These are phyloP conservation scores for Glycyrrhiza uralensis DNA, from an alignment of 306 rosid genomes.

Conservation along the genomic window DNA sequence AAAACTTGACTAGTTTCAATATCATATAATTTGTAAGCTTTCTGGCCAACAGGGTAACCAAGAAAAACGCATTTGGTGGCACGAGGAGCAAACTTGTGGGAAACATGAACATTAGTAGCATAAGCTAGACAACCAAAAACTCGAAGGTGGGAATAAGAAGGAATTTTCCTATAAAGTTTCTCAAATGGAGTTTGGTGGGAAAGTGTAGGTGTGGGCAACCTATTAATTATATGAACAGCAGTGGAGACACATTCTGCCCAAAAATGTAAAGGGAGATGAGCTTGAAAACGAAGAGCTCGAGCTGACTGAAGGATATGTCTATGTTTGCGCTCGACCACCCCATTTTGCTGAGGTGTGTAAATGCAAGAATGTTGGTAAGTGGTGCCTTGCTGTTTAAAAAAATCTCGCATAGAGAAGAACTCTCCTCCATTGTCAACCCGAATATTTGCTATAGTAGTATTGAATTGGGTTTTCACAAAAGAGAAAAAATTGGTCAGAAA, in stretches of 20 bases:
- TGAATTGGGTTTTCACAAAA: neutral
- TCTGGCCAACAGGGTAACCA: neutral
- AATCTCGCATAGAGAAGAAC: neutral
- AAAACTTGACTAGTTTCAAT: neutral
- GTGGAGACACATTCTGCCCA: neutral
- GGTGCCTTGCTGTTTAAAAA: neutral
- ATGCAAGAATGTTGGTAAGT: neutral
- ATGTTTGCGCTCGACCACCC: neutral
- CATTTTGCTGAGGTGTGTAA: neutral
- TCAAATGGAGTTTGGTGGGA: neutral
- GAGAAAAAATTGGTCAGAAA: neutral
- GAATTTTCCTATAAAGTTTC: no score
- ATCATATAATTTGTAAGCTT: neutral
- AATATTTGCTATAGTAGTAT: neutral
- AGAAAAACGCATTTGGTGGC: neutral
- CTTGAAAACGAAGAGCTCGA: neutral
- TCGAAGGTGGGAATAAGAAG: no score
- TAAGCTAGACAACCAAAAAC: neutral
- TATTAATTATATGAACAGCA: neutral
- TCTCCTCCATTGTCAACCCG: neutral
- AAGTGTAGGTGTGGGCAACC: neutral
- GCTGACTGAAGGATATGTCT: neutral
- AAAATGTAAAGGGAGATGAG: neutral
- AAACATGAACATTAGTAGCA: neutral
- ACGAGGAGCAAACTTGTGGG: neutral